Evolutionary conservation across 1,284 basidiomycete species (phyloP), one percentile per base, ranked within the genome.

Genomic region (Ceratobasidium papillatum): DNA sequence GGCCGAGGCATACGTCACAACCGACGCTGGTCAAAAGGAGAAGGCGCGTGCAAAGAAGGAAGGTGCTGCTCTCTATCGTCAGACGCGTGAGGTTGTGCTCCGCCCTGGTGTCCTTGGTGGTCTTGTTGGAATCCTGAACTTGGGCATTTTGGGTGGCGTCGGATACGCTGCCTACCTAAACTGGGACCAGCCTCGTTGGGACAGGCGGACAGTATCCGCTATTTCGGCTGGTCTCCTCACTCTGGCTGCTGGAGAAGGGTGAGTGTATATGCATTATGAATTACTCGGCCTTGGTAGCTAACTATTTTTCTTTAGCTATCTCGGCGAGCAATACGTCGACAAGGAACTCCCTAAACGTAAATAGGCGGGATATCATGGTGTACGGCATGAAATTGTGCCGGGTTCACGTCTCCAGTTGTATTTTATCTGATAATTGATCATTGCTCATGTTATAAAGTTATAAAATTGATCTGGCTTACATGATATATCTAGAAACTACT

Each of bases 211-310:
- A 11, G 87, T 95, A 7, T 89, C 89, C 27, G 87, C 87, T 8
- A 83, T 92, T 34, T 85, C 88, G 9, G 86, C 89, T 63, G 91
- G 91, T 17, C 81, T 95, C 5, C 77, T 92, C 25, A 84, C 87
- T 1, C 83, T 94, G 27, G 90, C 89, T 83, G 86, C 87, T 47
- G 86, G 88, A 51, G 92, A 94, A 85, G 90, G 90, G 90, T 93
- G 79, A 82, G 88, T 54, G 27, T 68, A 27, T 45, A 27, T 32
- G 22, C 58, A 36, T 58, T 19, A 34, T 36, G 25, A 65, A 43
- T 5, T 62, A 2, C 14, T 17, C 52, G 34, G 19, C 25, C 22
- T 19, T 4, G 45, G 8, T 12, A 38, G 54, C 49, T 69, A 32
- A 32, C 38, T 38, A 22, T 41, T 43, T 65, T 25, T 51, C 30